Evolutionary conservation across 768 basidiomycete genomes (phyloP).

Genomic region (Russula sp.): DNA sequence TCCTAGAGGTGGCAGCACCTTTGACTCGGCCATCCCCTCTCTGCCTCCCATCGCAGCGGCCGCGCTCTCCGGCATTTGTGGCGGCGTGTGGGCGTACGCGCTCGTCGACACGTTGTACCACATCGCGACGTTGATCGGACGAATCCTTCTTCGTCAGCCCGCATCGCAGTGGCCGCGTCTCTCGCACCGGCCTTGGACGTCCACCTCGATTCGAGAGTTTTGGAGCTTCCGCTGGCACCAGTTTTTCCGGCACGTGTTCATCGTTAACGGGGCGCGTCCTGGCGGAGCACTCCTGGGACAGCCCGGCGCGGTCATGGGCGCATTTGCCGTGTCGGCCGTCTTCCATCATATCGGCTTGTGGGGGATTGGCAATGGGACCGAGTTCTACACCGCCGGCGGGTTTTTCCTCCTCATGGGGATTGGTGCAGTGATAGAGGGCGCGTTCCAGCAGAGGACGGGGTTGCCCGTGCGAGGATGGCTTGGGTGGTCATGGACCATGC

Average conservation of each 20-base stretch:
- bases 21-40: background rate
- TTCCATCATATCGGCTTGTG: constrained; percentile 53
- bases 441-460: constrained; percentile 41
- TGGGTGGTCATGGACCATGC: constrained; percentile 46
- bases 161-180: constrained; percentile 30
- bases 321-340: constrained; percentile 52
- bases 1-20: background rate
- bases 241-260: constrained; percentile 28
- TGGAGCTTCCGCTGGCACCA: constrained; percentile 37
- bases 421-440: constrained; percentile 42
- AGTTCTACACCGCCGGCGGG: constrained; percentile 36
- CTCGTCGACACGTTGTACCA: constrained; percentile 23
- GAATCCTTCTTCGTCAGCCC: constrained; percentile 28
- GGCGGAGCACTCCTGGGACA: constrained; percentile 39
- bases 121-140: constrained; percentile 22
- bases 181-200: constrained; percentile 30
- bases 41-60: background rate
- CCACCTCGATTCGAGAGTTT: constrained; percentile 33
- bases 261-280: constrained; percentile 28
- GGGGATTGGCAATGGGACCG: constrained; percentile 48
- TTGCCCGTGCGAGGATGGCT: constrained; percentile 38
- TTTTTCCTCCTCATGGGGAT: constrained; percentile 55
- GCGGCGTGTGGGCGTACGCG: constrained; percentile 12
- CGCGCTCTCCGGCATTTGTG: background rate
- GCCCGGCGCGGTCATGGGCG: constrained; percentile 44